Evolutionary conservation across 106 monocot species (phyloP).

Genomic region (Dendrobium nobile): DNA sequence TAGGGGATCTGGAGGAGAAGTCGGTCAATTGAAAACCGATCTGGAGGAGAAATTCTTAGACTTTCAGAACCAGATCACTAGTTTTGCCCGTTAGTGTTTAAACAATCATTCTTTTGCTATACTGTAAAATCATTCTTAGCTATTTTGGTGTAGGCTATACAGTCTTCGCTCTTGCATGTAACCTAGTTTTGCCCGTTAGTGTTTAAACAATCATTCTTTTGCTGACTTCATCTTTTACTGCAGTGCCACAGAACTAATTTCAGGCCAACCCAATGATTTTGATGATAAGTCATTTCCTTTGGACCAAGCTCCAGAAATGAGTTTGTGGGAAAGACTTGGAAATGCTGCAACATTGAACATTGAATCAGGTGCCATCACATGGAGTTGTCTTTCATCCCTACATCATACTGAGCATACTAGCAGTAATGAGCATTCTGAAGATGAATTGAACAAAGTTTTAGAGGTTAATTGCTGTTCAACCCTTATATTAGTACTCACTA

Average conservation of each 20-base stretch:
- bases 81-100: neutral
- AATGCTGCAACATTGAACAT: slow-evolving; percentile 58
- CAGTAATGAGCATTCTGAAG: slow-evolving; percentile 71
- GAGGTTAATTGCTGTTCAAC: slow-evolving; percentile 42
- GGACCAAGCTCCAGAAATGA: slow-evolving; percentile 45
- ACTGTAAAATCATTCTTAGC: slow-evolving; percentile 20
- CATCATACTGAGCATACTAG: slow-evolving; percentile 86
- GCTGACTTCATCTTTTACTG: slow-evolving; percentile 4
- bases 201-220: neutral
- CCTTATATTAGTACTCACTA: neutral
- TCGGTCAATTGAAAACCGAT: no score
- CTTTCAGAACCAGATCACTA: no score
- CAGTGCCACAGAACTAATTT: slow-evolving; percentile 21
- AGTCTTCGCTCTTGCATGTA: neutral
- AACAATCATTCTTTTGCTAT: slow-evolving; percentile 3
- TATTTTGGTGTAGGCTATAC: neutral
- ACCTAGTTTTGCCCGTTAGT: neutral
- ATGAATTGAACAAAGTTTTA: slow-evolving; percentile 70
- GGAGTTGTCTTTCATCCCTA: slow-evolving; percentile 67
- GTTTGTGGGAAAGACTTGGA: slow-evolving; percentile 89
- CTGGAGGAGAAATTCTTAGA: no score
- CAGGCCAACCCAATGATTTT: slow-evolving; percentile 15
- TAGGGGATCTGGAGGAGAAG: no score
- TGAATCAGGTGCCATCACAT: slow-evolving; percentile 63
- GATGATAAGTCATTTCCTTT: slow-evolving; percentile 5